Conservation (phyloP, 257 asterid species). For the Parsonsia alboflavescens region DNA sequence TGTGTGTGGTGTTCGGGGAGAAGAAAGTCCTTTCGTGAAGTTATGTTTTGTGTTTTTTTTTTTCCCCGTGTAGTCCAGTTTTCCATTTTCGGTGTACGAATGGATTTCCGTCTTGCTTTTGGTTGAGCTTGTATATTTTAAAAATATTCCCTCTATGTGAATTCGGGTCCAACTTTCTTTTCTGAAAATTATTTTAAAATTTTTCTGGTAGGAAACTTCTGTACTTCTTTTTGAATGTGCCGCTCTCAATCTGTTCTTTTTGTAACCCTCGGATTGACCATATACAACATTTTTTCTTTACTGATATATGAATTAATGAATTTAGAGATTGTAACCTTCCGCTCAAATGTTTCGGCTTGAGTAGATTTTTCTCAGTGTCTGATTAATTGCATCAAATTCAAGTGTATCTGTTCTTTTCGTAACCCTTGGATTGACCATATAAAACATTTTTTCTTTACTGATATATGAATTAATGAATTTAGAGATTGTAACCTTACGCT, state of each 20-base stretch:
- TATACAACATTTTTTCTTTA: no score
- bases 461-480: background rate
- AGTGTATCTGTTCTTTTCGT: background rate
- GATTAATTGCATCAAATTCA: background rate
- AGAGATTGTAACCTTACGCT: background rate
- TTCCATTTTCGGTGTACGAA: background rate
- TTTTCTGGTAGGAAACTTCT: background rate
- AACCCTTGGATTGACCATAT: background rate
- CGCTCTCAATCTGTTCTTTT: background rate
- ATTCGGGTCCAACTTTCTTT: background rate
- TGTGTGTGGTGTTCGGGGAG: background rate
- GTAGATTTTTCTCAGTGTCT: background rate
- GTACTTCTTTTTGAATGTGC: background rate
- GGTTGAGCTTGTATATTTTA: background rate
- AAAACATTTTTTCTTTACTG: no score
- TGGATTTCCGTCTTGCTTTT: background rate
- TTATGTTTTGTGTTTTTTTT: background rate
- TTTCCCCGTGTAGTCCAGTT: background rate
- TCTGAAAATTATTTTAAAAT: no score
- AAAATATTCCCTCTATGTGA: background rate
- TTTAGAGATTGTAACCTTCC: background rate
- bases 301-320: background rate
- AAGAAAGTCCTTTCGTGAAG: background rate
- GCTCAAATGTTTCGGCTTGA: background rate
- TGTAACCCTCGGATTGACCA: background rate